A percentile compares a stretch with the other conserved stretches of the same genome.
Evolutionary conservation across 2,329 filamentous ascomycete genomes (phyloP).

Genomic region (Pestalotiopsis sp.): DNA sequence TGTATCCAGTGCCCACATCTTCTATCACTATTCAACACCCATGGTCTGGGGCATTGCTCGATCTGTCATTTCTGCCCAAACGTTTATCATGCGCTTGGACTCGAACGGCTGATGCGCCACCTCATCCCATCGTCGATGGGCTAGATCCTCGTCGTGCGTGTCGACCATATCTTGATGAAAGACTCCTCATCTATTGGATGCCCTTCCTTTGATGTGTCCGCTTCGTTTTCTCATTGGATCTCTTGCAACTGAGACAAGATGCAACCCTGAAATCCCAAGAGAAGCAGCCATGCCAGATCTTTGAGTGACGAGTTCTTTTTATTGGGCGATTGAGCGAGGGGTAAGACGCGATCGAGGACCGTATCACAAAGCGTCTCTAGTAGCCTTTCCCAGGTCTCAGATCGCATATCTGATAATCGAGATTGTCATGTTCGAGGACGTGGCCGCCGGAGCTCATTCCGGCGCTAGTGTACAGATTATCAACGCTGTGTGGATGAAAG

Average conservation of each 20-base stretch:
- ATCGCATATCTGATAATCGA: constrained; percentile 63
- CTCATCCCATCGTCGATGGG: background rate
- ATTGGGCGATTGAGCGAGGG: background rate
- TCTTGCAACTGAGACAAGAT: background rate
- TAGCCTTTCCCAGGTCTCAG: constrained; percentile 40
- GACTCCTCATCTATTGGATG: background rate
- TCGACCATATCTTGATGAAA: background rate
- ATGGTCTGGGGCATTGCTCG: background rate
- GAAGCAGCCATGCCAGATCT: background rate
- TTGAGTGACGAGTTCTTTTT: background rate
- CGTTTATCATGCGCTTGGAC: background rate
- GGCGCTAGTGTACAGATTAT: constrained; percentile 78
- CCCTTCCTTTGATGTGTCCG: background rate
- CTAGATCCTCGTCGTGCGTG: background rate
- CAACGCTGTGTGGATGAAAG: constrained; percentile 74
- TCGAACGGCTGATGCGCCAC: background rate
- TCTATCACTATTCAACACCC: background rate
- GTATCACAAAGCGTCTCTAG: background rate
- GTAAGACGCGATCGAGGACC: background rate
- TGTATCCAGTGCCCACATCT: background rate
- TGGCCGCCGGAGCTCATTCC: constrained; percentile 67
- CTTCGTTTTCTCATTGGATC: background rate
- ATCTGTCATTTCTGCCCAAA: background rate
- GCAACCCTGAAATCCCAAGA: background rate
- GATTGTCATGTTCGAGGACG: constrained; percentile 67